Evolutionary conservation across 2,329 filamentous ascomycete genomes (phyloP), one percentile per base, ranked within the genome.

Genomic region (Neofusicoccum laricinum): DNA sequence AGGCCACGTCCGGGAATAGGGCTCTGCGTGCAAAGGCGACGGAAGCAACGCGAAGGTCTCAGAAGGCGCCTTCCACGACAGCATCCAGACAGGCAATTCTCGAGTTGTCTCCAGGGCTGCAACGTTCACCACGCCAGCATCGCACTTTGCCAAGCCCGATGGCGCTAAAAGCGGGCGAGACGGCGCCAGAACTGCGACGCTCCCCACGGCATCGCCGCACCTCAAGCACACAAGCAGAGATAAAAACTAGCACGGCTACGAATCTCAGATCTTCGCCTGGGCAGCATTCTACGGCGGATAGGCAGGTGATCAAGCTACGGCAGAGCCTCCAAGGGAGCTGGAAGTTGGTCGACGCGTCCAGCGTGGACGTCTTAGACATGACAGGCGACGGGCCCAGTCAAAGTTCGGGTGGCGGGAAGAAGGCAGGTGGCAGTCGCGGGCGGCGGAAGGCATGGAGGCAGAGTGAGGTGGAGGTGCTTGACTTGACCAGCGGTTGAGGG

Each of bases 401-500:
- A 8, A 36, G 10, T 32, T 10, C 11, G 10, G 17, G 40, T 34
- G 53, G 62, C 53, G 43, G 43, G 30, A n/a, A 36, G n/a, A 63
- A 11, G 19, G n/a, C 15, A 4, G 46, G 32, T 10, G 19, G 32
- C 41, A 46, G 34, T n/a, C n/a, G 12, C n/a, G 14, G 40, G 12
- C 73, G 71, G 62, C 72, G 69, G 15, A 73, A 68, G 45, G 69
- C 66, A 59, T 77, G 75, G 75, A 67, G 75, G 43, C 73, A 75
- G 63, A 78, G 76, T 32, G 71, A 74, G 49, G 69, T 78, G 43
- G 73, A 76, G 61, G 64, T 75, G 46, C 63, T 78, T 61, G 75
- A 78, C 68, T 55, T 77, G 62, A 74, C 63, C 5, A 57, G 5
- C 34, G 62, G n/a, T 5, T 64, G 14, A 49, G 25, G n/a, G 30